Base-by-base conservation (phyloP, 1,139 yeast species). In the Kodamaea arcana region DNA sequence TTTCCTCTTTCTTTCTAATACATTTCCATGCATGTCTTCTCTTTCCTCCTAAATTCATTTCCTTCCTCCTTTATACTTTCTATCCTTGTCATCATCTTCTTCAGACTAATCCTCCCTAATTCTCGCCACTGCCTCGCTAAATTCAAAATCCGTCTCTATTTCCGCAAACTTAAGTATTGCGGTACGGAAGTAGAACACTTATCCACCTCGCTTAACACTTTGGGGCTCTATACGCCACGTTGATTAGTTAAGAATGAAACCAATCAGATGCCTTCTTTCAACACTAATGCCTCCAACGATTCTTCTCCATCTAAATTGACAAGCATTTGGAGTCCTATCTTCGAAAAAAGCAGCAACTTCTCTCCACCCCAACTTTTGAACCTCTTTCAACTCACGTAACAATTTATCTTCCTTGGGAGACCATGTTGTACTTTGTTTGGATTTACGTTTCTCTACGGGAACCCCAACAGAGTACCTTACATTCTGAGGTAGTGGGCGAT, bases 281-380 rank as follows among this genome's bases (percentile, higher is more conserved):
- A 43, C 37, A 30, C 48, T 45, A 11, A 53, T 52, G 10, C 64
- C 63, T 38, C 61, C 53, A 11, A 66, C 62, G 24, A 68, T 58
- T 36, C 74, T 52, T 45, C 74, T 59, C 74, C 74, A 68, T 40
- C 74, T 56, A 44, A 68, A 68, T 48, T 68, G 73, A 41, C 74
- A 68, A 5, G 73, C 73, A 47, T 67, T 67, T 15, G 73, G 73
- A 4, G 73, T 68, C 38, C 74, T 50, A 46, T 65, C 71, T 37
- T 57, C 56, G 47, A 67, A 68, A 35, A 62, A 68, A 4, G 66
- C 52, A 11, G 69, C 60, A 26, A 68, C 66, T 42, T 67, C 72
- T 48, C 71, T 54, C 74, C 74, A 68, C 1, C 74, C 74, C 36
- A 67, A 53, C 41, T 66, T 66, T 43, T 65, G 71, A 3, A 58